Percentiles rank a stretch among this genome's conserved stretches.
Conservation (phyloP, 1,139 yeast species). For the Dujonia santamariae region DNA sequence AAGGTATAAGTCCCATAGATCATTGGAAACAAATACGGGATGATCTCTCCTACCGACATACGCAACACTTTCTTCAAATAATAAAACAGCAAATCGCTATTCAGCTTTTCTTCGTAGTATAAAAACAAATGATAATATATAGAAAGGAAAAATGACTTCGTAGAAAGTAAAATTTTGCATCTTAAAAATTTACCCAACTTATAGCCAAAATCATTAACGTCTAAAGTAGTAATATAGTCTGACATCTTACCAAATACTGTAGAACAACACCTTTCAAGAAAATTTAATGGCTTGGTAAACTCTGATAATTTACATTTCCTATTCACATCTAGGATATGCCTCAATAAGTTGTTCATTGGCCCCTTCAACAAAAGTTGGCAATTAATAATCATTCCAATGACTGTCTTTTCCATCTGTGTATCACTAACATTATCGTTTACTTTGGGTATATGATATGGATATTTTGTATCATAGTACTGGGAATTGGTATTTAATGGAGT, state of each 20-base stretch:
- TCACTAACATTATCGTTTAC: conserved; percentile 26
- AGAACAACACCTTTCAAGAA: conserved; percentile 7
- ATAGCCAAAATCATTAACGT: conserved; percentile 10
- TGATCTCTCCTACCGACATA: conserved; percentile 16
- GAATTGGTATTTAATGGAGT: conserved; percentile 30
- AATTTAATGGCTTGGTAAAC: conserved; percentile 8
- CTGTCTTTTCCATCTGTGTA: conserved; percentile 25
- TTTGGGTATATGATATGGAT: conserved; percentile 23
- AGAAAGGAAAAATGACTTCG: conserved; percentile 15
- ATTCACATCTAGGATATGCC: conserved; percentile 5
- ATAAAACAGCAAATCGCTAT: conserved; percentile 18
- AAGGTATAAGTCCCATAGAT: conserved; percentile 16
- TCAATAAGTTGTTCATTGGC: conserved; percentile 8
- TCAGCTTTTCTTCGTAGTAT: conserved; percentile 21
- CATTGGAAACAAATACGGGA: conserved; percentile 26
- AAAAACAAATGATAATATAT: conserved; percentile 23
- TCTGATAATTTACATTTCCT: conserved; percentile 7
- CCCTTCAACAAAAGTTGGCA: conserved; percentile 7
- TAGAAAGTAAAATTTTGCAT: conserved; percentile 15
- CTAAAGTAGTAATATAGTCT: conserved; percentile 9
- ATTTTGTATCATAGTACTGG: conserved; percentile 32
- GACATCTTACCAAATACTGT: conserved; percentile 7
- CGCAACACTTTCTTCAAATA: conserved; percentile 22
- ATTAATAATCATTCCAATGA: neutral
- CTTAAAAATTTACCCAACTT: conserved; percentile 10